Base-by-base conservation (phyloP, 2,329 filamentous ascomycete species). In the Exophiala spinifera region DNA sequence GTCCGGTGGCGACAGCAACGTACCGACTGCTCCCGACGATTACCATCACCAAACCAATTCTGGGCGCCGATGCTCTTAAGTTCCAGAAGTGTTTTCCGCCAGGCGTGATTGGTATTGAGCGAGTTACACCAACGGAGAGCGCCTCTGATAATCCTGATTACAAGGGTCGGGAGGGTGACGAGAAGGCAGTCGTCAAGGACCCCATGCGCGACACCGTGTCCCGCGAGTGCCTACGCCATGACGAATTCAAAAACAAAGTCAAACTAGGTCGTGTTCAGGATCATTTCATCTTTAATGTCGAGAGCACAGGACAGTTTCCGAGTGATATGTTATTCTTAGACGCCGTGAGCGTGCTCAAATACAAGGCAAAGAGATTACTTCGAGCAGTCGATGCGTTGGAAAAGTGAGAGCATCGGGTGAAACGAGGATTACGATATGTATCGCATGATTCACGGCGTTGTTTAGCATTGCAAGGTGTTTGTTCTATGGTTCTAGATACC, bases 261-360 rank as follows among this genome's bases (percentile, higher is more conserved):
- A 91, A 91, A 78, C 82, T 99, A 28, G 94, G 94, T 40, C 81
- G 95, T 51, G 78, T 91, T 65, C 80, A 91, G 61, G 94, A 99
- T 71, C 95, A 99, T 75, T 99, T 99, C 72, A 97, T 99, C 72
- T 99, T 94, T 79, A 87, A 85, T 51, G 81, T 99, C 33, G 94
- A 99, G 78, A 96, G 91, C 76, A 87, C 90, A 0, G 95, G 94
- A 4, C 94, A 99, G 75, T 95, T 90, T 78, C 86, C 94, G 55
- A 96, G 91, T 68, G 92, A 97, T 66, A 86, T 91, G 72, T 79
- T 99, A 61, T 97, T 99, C 77, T 73, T 99, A 53, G 91, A 97
- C 74, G 85, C 89, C 23, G 81, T 99, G 47, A 88, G 87, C 74
- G 78, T 90, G 63, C 75, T 99, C 59, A 96, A 91, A 77, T 78